Conservation (phyloP, 768 basidiomycete species). For the Hygrophoropsis aurantiaca region DNA sequence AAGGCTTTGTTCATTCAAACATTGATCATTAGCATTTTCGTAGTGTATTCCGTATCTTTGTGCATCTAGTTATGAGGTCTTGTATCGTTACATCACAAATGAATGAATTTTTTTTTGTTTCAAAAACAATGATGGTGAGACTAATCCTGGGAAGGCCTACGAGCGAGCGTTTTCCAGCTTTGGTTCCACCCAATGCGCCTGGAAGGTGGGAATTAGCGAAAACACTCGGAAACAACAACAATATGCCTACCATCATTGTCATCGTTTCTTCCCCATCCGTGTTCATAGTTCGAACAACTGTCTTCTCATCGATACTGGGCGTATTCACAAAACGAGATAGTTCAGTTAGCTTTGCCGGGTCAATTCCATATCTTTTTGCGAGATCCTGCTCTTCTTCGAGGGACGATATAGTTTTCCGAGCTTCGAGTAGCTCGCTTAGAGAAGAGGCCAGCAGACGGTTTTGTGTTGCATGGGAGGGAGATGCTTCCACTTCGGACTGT, state of each 20-base stretch:
- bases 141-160: too few species aligned
- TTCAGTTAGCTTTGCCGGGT: conserved; percentile 47
- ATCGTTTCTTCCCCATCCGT: conserved; percentile 57
- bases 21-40: conserved; percentile 6
- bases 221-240: not conserved
- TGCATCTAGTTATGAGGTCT: conserved; percentile 8
- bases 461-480: conserved; percentile 35
- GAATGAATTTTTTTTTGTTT: too few species aligned
- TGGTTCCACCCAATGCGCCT: conserved; percentile 31
- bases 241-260: conserved; percentile 46
- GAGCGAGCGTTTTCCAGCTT: not conserved
- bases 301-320: conserved; percentile 56
- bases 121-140: too few species aligned
- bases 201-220: not conserved
- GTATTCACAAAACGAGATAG: conserved; percentile 60
- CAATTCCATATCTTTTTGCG: conserved; percentile 55
- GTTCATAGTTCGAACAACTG: conserved; percentile 42
- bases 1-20: not conserved
- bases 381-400: conserved; percentile 46
- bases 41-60: not conserved
- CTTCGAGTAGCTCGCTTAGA: conserved; percentile 60
- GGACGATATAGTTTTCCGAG: conserved; percentile 50
- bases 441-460: conserved; percentile 56
- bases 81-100: not conserved
- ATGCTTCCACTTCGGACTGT: conserved; percentile 56